A percentile compares a stretch with the other conserved stretches of the same genome.
Evolutionary conservation across 371 early-diverging fungal genomes (phyloP).

Genomic region (Mucor mucedo): DNA sequence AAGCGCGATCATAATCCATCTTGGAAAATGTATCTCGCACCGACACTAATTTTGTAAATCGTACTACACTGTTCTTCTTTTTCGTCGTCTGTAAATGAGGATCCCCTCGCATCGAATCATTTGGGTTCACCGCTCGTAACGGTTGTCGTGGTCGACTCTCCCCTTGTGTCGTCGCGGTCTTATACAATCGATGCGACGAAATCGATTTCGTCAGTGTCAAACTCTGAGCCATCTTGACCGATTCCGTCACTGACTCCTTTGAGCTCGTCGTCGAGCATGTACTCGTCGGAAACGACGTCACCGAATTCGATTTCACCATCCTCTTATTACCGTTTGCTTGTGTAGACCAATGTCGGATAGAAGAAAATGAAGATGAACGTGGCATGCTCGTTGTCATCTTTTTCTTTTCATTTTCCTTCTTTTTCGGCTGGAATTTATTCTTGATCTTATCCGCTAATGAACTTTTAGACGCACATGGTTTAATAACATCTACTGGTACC

Average conservation of each 20-base stretch:
- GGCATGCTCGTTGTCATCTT: slow-evolving; percentile 7
- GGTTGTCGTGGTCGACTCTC: not conserved
- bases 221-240: not conserved
- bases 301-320: slow-evolving; percentile 5
- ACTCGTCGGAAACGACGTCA: not conserved
- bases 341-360: slow-evolving; percentile 17
- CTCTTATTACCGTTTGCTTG: not conserved
- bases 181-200: slow-evolving; percentile 20
- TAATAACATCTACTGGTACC: slow-evolving; percentile 11
- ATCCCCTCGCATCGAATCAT: slow-evolving; percentile 6
- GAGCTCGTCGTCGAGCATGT: not conserved
- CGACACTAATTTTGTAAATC: slow-evolving; percentile 32
- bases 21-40: slow-evolving; percentile 68
- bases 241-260: not conserved
- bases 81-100: no score
- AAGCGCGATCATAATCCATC: slow-evolving; percentile 70
- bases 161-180: not conserved
- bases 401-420: slow-evolving; percentile 17
- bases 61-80: slow-evolving; percentile 11
- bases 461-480: slow-evolving; percentile 7
- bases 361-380: slow-evolving; percentile 27
- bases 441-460: slow-evolving; percentile 31
- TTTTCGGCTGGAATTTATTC: slow-evolving; percentile 22
- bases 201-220: slow-evolving; percentile 19
- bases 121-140: slow-evolving; percentile 13